Base-by-base conservation (phyloP, 2,329 filamentous ascomycete species). In the Amauroascus niger region DNA sequence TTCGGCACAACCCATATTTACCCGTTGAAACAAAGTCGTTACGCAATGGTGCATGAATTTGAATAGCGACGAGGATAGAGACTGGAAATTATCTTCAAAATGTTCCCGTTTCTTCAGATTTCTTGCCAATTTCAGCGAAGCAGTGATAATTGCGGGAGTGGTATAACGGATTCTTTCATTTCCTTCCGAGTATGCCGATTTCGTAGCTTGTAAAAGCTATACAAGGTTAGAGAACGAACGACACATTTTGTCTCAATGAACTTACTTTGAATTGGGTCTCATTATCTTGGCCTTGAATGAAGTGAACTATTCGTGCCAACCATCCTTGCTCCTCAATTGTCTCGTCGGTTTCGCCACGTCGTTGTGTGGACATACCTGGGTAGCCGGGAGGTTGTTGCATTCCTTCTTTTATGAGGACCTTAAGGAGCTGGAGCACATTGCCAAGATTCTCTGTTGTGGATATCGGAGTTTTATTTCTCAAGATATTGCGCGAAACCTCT, bases 311-410 rank as follows among this genome's bases (percentile, higher is more conserved):
- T 62, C 93, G 81, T 33, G 93, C 93, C 52, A 98, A 77, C 89
- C 89, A 96, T 49, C 93, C 93, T 75, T 98, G 93, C 72, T 98
- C 93, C 70, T 98, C 91, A 64, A 97, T 83, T 0, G 91, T 97
- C 73, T 98, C 94, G 58, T 98, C 93, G 0, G 93, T 97, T 74
- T 98, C 94, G 45, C 80, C 75, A 57, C 88, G 83, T 58, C 88
- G 79, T 64, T 91, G 87, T 13, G 76, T 72, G 5, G 86, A 81
- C 37, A 86, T 82, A 2, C 88, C 87, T 0, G 90, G 84, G 63
- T 96, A 96, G 28, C 88, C 88, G 45, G 82, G 79, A n/a, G 87
- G 82, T 52, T 84, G 76, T 63, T 95, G 90, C 13, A 87, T 84
- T 11, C 91, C 90, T 71, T 98, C 93, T 62, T 89, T 93, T 67